Evolutionary conservation across 441 rosid genomes (phyloP).

Genomic region (Gossypium gossypioides): DNA sequence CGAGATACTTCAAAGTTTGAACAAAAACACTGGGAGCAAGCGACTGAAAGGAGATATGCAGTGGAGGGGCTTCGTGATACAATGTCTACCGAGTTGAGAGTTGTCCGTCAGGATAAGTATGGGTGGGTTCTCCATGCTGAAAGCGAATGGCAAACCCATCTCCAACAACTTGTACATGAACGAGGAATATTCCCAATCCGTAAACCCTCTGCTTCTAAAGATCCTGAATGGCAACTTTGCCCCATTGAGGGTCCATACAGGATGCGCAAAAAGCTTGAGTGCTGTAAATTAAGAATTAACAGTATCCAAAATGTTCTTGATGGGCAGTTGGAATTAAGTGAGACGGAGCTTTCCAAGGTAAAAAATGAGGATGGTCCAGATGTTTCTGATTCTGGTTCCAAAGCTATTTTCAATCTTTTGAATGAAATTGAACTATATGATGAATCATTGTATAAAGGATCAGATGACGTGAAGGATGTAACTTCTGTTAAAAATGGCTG

Average conservation of each 20-base stretch:
- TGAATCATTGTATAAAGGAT: conserved; percentile 31
- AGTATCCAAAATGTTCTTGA: conserved; percentile 81
- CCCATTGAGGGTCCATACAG: conserved; percentile 99
- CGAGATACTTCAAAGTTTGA: conserved; percentile 76
- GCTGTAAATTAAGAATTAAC: conserved; percentile 69
- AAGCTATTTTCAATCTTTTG: conserved; percentile 38
- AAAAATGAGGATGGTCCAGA: conserved; percentile 48
- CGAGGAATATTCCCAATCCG: conserved; percentile 90
- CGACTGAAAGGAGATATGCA: conserved; percentile 90
- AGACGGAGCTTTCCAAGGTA: conserved; percentile 46
- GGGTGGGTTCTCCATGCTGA: conserved; percentile 99
- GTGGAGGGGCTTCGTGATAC: conserved; percentile 89
- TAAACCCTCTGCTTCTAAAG: conserved; percentile 45
- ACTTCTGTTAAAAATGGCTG: conserved; percentile 45
- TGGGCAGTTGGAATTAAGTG: conserved; percentile 69
- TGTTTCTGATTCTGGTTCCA: conserved; percentile 50
- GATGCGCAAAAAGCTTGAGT: conserved; percentile 99
- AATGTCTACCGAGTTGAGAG: conserved; percentile 98
- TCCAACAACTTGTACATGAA: conserved; percentile 97
- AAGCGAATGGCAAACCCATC: conserved; percentile 98
- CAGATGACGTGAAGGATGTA: conserved; percentile 29
- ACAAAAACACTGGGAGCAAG: conserved; percentile 88
- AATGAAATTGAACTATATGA: conserved; percentile 43
- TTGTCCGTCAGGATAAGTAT: conserved; percentile 98
- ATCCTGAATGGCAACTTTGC: conserved; percentile 99